Conservation (phyloP, 495 filamentous ascomycete species). For the Aspergillus diversus region DNA sequence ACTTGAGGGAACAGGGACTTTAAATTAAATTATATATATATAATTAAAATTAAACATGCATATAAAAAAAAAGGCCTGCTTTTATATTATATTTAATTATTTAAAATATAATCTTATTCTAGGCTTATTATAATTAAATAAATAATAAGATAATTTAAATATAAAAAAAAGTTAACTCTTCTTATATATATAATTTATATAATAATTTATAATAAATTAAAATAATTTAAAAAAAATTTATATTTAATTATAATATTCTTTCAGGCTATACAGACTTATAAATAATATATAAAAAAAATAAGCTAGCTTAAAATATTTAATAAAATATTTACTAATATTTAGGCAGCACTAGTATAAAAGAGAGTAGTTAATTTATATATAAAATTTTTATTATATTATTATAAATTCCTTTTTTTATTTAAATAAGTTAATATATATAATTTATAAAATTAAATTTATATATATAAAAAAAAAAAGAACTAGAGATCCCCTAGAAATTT, state of each 20-base stretch:
- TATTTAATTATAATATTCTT: background rate
- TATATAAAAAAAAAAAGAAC: constrained; percentile 9
- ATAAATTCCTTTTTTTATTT: constrained; percentile 10
- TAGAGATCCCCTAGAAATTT: background rate
- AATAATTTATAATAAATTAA: background rate
- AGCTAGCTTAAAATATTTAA: background rate
- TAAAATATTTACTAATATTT: constrained; percentile 6
- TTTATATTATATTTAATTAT: background rate
- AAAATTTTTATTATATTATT: constrained; percentile 2
- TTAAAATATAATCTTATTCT: constrained; percentile 3
- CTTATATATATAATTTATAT: constrained; percentile 4
- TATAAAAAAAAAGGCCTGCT: background rate
- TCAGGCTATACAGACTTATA: background rate
- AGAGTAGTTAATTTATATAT: constrained; percentile 6
- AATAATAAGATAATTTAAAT: background rate
- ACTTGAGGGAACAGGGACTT: background rate
- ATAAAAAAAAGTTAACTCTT: constrained; percentile 1
- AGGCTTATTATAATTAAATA: background rate
- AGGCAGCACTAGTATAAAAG: background rate
- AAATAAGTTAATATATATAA: background rate
- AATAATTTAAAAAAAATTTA: background rate
- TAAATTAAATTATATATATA: background rate
- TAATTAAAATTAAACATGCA: too few relatives aligned
- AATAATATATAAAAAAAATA: background rate
- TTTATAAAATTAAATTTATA: constrained; percentile 14